Evolutionary conservation across 2,329 filamentous ascomycete species (phyloP), one percentile per base, ranked within the genome.

Genomic region (Pseudogymnoascus sp.): DNA sequence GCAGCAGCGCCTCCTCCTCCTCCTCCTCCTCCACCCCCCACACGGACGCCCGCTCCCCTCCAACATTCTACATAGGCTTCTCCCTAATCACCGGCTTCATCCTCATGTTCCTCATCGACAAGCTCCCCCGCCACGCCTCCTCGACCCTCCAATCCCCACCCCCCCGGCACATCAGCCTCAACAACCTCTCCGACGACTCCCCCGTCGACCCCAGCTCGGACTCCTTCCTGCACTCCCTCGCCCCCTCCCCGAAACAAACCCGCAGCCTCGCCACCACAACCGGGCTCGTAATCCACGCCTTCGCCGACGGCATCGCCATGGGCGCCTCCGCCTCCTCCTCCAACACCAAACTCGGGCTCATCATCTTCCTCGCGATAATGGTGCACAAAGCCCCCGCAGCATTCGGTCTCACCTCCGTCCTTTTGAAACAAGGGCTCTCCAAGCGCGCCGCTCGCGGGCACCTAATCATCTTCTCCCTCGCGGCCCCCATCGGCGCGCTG

Each of bases 341-440:
- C 1, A 87, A 91, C 69, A 85, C 85, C 67, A 88, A 89, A 65
- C 79, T 99, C 10, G 92, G 90, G 37, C 86, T 98, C 66, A 90
- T 99, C 70, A 92, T 99, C 41, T 99, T 99, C 75, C 77, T 96
- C 43, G 95, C 95, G 10, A 95, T 99, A 69, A 96, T 99, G 90
- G 85, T 98, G 5, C 95, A 99, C 77, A 99, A 98, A 78, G 93
- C 92, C 1, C 93, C 93, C 0, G 95, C 95, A 1, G 93, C 95
- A 0, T 99, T 99, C 78, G 95, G 95, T 0, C 79, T 99, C 60
- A 98, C 93, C 0, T 93, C 92, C 1, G 85, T 97, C 1, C 78
- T 99, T 57, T 80, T 99, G 57, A 96, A 93, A 75, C 92, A 97
- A 73, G 95, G 95, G 0, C 80, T 98, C 0, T 92, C 90, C 11